Base-by-base conservation (phyloP, 2,329 filamentous ascomycete genomes). In the Coniochaeta hoffmannii region DNA sequence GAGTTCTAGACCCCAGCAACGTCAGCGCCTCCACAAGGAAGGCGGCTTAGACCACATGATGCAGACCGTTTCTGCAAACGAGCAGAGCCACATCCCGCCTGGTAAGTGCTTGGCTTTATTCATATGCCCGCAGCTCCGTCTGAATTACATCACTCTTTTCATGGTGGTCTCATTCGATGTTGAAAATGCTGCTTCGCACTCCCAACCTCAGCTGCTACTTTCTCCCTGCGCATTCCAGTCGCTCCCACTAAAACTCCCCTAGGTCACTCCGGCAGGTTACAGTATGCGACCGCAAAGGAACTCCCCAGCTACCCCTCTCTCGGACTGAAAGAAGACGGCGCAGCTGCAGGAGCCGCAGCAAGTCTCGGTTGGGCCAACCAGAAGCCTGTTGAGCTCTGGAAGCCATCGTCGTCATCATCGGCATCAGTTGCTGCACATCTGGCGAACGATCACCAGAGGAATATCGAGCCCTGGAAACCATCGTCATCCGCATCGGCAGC, bases 281-380 rank as follows among this genome's bases (percentile, higher is more conserved):
- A 85, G 68, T 88, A 90, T 75, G 88, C 88, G 57, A 80, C 82
- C 64, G 82, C 88, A 44, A 77, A 83, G 65, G 85, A 89, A 62
- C 79, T 94, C 22, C 89, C 89, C 35, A 88, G 86, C 64, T 93
- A 80, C 64, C 88, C 89, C 12, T 85, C 86, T 10, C 68, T 77
- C 56, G 87, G 88, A 35, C 76, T 90, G 56, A 72, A 68, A 54
- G 63, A 75, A 46, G 75, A 79, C 62, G 75, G 73, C 62, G 76
- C 78, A 53, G 89, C 89, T 56, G 89, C 89, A 58, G 82, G 86
- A 60, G 83, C 88, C 55, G 90, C 90, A 54, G 89, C 89, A 38
- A 82, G 80, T 53, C 74, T 93, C 49, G 89, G 89, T 53, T 88
- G 89, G 76, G 78, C 82, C 51, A 88, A 83, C 65, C 82, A 83